Base-by-base conservation (phyloP, 2,329 filamentous ascomycete species). In the Ophiostoma australiae region DNA sequence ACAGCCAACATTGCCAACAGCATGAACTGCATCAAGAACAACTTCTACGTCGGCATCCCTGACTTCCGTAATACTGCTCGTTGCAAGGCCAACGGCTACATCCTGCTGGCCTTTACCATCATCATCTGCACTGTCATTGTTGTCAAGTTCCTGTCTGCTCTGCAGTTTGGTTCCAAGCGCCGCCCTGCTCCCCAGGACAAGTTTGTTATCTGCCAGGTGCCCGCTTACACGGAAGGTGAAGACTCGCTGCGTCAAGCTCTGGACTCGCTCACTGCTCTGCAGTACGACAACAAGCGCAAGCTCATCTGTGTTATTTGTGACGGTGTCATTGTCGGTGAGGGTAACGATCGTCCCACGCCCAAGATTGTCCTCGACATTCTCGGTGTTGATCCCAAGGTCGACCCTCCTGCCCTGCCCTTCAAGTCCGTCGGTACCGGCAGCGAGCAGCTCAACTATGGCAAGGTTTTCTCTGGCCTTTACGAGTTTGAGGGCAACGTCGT, bases 231-330 rank as follows among this genome's bases (percentile, higher is more conserved):
- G 0, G 95, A 99, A 83, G 95, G 93, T 76, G 95, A 99, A 83
- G 95, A 99, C 76, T 94, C 94, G 4, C 84, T 99, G 10, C 87
- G 95, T 70, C 96, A 97, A 78, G 94, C 93, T 69, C 85, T 99
- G 2, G 95, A 99, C 79, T 98, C 95, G 0, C 85, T 98, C 72
- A 97, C 95, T 20, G 93, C 94, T 15, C 86, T 99, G 20, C 91
- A 97, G 75, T 99, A 99, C 76, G 95, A 99, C 81, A 97, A 99
- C 82, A 99, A 99, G 84, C 87, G 95, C 74, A 99, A 99, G 82
- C 87, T 99, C 35, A 94, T 99, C 75, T 95, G 90, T 76, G 92
- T 99, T 73, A 92, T 99, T 75, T 99, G 95, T 78, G 95, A 99
- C 77, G 95, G 95, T 81, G 92, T 97, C 84, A 96, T 98, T 79